phyloP scores from a whole-genome alignment of 768 basidiomycete species.

The Panaeolus papilionaceus region DNA sequence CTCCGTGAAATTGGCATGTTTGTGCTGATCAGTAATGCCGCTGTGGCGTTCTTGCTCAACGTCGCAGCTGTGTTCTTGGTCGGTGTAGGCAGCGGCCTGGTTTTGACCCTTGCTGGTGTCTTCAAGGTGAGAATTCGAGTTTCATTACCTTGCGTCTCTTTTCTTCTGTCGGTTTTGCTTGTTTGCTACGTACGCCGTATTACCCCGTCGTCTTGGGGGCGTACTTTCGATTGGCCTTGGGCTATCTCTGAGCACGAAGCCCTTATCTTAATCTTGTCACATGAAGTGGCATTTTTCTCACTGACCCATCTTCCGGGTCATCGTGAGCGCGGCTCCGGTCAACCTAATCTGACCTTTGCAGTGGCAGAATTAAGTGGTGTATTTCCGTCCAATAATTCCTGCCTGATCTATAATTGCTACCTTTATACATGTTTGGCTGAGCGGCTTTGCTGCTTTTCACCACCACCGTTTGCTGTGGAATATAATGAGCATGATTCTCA shows the following conservation, averaged over 20 bases:
- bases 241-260: neutral
- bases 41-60: constrained; percentile 88
- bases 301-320: neutral
- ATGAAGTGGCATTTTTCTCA: neutral
- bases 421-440: neutral
- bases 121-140: constrained; percentile 67
- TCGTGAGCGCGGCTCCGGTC: constrained; percentile 5
- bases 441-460: neutral
- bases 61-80: constrained; percentile 95
- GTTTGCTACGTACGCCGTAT: neutral
- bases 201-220: neutral
- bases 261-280: neutral
- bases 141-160: neutral
- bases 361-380: neutral
- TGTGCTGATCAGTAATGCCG: constrained; percentile 83
- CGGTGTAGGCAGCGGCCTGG: constrained; percentile 83
- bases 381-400: neutral
- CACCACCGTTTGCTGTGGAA: neutral
- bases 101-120: constrained; percentile 93
- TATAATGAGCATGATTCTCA: neutral
- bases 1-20: constrained; percentile 68
- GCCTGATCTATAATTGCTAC: neutral
- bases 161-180: constrained; percentile 3
- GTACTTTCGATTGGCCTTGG: neutral
- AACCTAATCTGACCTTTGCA: neutral